A percentile compares a stretch with the other conserved stretches of the same genome.
phyloP scores from a whole-genome alignment of 2,329 filamentous ascomycete genomes.

The Bipolaris sorokiniana region DNA sequence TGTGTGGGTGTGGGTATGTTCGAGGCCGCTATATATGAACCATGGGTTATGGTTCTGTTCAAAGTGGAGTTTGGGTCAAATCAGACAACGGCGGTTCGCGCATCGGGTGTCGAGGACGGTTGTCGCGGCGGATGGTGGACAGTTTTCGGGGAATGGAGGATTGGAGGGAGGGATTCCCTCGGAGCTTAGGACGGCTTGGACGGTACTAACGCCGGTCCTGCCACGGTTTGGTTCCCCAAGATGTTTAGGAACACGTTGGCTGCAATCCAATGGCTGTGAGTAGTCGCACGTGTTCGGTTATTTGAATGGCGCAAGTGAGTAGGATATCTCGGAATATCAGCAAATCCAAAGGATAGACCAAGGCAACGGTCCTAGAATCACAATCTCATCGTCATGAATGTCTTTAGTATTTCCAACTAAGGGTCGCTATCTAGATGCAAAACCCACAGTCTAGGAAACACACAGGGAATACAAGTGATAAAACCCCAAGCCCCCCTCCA shows the following conservation, averaged over 20 bases:
- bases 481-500: slow-evolving; percentile 11
- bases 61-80: neutral
- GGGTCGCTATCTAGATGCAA: neutral
- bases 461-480: slow-evolving; percentile 2
- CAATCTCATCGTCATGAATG: slow-evolving; percentile 4
- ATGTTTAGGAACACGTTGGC: slow-evolving; percentile 10
- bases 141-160: neutral
- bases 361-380: neutral
- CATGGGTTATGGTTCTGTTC: neutral
- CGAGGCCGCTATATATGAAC: neutral
- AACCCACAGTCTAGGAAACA: slow-evolving; percentile 2
- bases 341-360: neutral
- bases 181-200: slow-evolving; percentile 12
- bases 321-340: neutral
- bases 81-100: neutral
- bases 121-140: neutral
- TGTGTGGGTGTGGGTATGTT: neutral
- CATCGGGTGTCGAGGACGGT: neutral
- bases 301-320: neutral
- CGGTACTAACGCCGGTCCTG: slow-evolving; percentile 11
- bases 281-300: slow-evolving; percentile 1
- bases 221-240: neutral
- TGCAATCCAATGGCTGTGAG: neutral
- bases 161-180: neutral
- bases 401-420: slow-evolving; percentile 7